These are phyloP conservation scores for Pogostemon cablin DNA, from an alignment of 257 asterid species.

Conservation along the genomic window DNA sequence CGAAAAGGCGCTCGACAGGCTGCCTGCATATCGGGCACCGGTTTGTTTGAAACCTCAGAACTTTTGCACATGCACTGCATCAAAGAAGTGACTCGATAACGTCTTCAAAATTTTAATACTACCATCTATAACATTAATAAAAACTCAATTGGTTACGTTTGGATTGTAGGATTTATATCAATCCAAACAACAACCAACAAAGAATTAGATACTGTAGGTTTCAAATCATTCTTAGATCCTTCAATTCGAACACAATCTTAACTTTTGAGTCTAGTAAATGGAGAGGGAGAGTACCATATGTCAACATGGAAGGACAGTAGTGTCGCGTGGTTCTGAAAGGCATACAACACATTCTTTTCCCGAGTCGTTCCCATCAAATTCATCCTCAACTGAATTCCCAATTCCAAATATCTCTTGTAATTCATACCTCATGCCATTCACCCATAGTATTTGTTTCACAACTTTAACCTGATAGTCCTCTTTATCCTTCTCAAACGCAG, in stretches of 20 bases:
- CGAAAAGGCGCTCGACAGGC: conserved; percentile 91
- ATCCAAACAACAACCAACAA: not conserved
- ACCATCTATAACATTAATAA: not conserved
- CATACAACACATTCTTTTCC: conserved; percentile 95
- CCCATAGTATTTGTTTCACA: conserved; percentile 86
- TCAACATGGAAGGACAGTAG: conserved; percentile 92
- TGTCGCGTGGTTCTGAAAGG: conserved; percentile 88
- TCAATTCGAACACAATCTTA: not conserved
- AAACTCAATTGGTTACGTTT: not conserved
- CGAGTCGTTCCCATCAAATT: conserved; percentile 68
- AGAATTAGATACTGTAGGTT: not conserved
- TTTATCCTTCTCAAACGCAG: conserved; percentile 77
- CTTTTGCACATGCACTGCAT: conserved; percentile 94
- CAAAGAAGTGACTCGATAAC: conserved; percentile 21
- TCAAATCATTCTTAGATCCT: not conserved
- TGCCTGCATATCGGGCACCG: conserved; percentile 97
- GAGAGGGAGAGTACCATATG: conserved; percentile 65
- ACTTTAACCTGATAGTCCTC: conserved; percentile 73
- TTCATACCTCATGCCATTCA: conserved; percentile 82
- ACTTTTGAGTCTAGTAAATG: not conserved
- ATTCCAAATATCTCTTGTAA: conserved; percentile 86
- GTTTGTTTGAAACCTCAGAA: conserved; percentile 90
- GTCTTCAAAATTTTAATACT: not conserved
- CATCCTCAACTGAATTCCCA: conserved; percentile 72
- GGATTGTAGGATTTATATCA: not conserved